Evolutionary conservation across 2,329 filamentous ascomycete species (phyloP), one percentile per base, ranked within the genome.

Genomic region (Colletotrichum sp.): DNA sequence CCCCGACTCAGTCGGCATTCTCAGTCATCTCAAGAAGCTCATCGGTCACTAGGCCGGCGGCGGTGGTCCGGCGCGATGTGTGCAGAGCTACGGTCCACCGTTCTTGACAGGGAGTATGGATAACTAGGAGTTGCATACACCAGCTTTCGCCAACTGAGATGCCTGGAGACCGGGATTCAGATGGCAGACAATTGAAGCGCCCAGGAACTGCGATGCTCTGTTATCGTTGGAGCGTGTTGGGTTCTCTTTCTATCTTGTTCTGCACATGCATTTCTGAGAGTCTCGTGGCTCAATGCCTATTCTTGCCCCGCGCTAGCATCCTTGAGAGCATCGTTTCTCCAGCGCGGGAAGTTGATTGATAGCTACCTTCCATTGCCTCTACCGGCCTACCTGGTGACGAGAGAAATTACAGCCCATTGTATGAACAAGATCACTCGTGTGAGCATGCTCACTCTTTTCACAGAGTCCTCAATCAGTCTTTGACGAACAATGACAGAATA

Each of bases 171-270:
- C 26, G 26, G 26, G 26, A 26, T 26, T 26, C 26, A 26, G 4
- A 26, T 26, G 26, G 26, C 26, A 26, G 26, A 26, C 26, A 26
- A 26, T 26, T 26, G 5, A 52, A 21, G 43, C n/a, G 18, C 10
- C 3, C n/a, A 52, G 43, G 5, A 3, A 52, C n/a, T 13, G 43
- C 10, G 12, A 21, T 10, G 12, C 2, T 2, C n/a, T 21, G 10
- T 7, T 13, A 4, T 3, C 0, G 0, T 21, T 21, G n/a, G 7
- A 7, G 10, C 6, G 0, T 1, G 13, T 43, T 43, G 16, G 1
- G 4, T 4, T 43, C 4, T 43, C 18, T n/a, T n/a, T 43, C 38
- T 3, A 8, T 24, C 3, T n/a, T n/a, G 8, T 43, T 12, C 1
- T 12, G 6, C 18, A 43, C 18, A 5, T n/a, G 18, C 38, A 43